Evolutionary conservation across 805 yeast genomes (phyloP).

Genomic region (Candida adriatica): DNA sequence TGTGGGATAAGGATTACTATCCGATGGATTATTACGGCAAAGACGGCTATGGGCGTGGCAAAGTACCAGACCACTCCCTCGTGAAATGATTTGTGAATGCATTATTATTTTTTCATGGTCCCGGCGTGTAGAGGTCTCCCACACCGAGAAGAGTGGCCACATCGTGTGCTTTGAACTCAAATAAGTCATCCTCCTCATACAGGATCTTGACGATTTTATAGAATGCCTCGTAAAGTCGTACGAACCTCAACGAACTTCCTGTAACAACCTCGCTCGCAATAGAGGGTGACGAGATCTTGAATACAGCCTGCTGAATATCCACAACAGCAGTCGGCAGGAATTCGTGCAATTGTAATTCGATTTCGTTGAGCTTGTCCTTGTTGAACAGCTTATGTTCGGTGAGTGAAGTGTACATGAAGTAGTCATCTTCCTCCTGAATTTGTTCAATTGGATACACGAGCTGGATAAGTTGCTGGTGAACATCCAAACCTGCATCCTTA

Average conservation of each 20-base stretch:
- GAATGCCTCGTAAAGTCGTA: slow-evolving; percentile 33
- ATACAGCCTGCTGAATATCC: slow-evolving; percentile 50
- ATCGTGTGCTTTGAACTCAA: slow-evolving; percentile 52
- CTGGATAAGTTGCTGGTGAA: slow-evolving; percentile 56
- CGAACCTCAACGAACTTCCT: slow-evolving; percentile 41
- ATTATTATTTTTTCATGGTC: neutral
- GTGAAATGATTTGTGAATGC: slow-evolving; percentile 3
- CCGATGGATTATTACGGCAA: slow-evolving; percentile 95
- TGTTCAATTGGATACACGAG: slow-evolving; percentile 61
- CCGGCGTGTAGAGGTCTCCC: slow-evolving; percentile 28
- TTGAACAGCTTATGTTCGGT: slow-evolving; percentile 53
- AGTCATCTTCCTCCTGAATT: slow-evolving; percentile 47
- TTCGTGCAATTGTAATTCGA: slow-evolving; percentile 39
- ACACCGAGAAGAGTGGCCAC: slow-evolving; percentile 69
- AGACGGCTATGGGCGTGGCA: slow-evolving; percentile 90
- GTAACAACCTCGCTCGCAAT: slow-evolving; percentile 50
- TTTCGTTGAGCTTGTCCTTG: slow-evolving; percentile 34
- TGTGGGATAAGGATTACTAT: slow-evolving; percentile 59
- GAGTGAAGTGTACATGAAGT: slow-evolving; percentile 58
- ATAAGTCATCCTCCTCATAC: slow-evolving; percentile 27
- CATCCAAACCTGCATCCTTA: slow-evolving; percentile 45
- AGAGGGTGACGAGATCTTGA: slow-evolving; percentile 57
- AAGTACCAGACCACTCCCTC: slow-evolving; percentile 42
- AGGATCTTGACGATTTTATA: slow-evolving; percentile 28
- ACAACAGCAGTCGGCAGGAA: slow-evolving; percentile 56